These are phyloP conservation scores for Globisporangium cystogenes DNA, from an alignment of 352 stramenopile species.

Conservation along the genomic window DNA sequence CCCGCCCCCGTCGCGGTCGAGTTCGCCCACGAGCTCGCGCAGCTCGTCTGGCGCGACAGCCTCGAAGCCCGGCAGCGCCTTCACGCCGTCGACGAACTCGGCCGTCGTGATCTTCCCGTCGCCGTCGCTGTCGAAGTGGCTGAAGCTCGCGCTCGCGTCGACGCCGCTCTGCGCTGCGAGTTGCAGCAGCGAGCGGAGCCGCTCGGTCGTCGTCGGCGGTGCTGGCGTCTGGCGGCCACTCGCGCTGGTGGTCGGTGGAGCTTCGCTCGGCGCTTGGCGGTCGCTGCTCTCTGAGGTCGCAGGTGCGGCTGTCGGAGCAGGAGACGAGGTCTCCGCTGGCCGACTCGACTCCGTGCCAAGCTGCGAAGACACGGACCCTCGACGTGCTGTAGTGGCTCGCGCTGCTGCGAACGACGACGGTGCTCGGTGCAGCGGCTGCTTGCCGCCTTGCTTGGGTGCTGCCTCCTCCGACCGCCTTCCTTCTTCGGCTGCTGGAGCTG, in stretches of 20 bases:
- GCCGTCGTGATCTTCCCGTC: conserved; percentile 45
- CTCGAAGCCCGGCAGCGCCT: conserved; percentile 41
- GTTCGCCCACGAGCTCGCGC: conserved; percentile 23
- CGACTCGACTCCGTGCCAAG: background rate
- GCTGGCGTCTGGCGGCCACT: background rate
- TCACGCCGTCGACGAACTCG: conserved; percentile 52
- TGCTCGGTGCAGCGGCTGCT: conserved; percentile 5
- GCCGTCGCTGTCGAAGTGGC: conserved; percentile 66
- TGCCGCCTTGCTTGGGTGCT: background rate
- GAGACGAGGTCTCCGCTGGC: no score
- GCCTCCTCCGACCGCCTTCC: no score
- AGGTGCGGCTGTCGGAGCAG: background rate
- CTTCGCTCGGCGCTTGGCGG: background rate
- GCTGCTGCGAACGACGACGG: conserved; percentile 30
- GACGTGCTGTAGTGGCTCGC: conserved; percentile 10
- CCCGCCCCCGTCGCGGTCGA: conserved; percentile 45
- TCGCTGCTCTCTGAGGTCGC: background rate
- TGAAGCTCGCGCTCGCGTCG: conserved; percentile 44
- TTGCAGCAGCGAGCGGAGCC: conserved; percentile 21
- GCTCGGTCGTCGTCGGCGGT: background rate
- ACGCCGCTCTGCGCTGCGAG: conserved; percentile 40
- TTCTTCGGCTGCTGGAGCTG: background rate
- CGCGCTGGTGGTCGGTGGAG: background rate
- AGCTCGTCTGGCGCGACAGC: conserved; percentile 33
- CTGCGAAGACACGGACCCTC: background rate